Percentiles rank a stretch among this genome's conserved stretches.
Conservation (phyloP, 2,329 filamentous ascomycete species). For the Teratosphaeria zuluensis region DNA sequence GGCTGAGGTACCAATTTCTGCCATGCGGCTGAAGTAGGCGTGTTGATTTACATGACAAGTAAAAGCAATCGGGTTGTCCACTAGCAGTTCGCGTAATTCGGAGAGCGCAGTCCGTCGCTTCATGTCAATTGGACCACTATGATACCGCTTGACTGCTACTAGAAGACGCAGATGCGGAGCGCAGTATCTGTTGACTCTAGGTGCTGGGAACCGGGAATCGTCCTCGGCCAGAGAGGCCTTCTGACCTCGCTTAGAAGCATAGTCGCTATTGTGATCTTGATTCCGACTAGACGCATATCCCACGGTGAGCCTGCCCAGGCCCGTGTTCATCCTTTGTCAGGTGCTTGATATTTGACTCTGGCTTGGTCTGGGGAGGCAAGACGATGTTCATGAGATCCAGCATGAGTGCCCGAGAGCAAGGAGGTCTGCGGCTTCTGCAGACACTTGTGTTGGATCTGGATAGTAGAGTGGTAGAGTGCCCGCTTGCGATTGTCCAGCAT, state of each 20-base stretch:
- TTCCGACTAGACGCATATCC: background rate
- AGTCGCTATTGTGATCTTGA: background rate
- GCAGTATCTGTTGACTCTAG: too few species aligned
- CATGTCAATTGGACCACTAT: too few species aligned
- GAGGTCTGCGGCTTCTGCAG: constrained; percentile 3
- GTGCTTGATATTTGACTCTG: background rate
- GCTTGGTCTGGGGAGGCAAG: background rate
- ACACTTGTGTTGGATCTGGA: background rate
- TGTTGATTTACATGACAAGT: too few species aligned
- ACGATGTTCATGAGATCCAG: background rate
- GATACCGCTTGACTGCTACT: too few species aligned
- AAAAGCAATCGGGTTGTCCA: too few species aligned
- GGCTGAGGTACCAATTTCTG: too few species aligned
- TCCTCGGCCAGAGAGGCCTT: background rate
- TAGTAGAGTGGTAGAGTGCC: background rate
- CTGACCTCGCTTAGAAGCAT: background rate
- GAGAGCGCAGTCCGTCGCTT: too few species aligned
- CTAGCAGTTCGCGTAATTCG: too few species aligned
- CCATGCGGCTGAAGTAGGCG: too few species aligned
- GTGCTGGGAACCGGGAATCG: background rate
- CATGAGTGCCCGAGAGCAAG: constrained; percentile 1
- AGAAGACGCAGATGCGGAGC: too few species aligned
- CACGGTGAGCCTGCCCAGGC: background rate
- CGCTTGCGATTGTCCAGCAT: background rate
- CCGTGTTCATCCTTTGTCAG: background rate